These are phyloP conservation scores for Geotrichum europaeum DNA, from an alignment of 1,139 yeast species.

Conservation along the genomic window DNA sequence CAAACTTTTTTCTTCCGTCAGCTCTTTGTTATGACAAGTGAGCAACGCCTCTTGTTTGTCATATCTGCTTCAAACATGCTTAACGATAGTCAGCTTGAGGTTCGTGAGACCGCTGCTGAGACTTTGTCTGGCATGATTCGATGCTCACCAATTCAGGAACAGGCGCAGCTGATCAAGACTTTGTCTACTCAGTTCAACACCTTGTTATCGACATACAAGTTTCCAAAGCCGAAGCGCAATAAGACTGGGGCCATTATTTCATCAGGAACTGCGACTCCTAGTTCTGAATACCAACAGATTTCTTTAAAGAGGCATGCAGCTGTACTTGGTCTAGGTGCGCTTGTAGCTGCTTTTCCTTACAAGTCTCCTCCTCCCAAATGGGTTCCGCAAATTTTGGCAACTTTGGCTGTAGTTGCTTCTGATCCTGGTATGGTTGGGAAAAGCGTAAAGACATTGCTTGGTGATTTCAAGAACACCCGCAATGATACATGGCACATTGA, in stretches of 20 bases:
- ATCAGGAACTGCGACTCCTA: conserved; percentile 25
- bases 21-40: conserved; percentile 47
- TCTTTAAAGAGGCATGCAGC: conserved; percentile 68
- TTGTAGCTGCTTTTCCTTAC: conserved; percentile 87
- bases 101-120: conserved; percentile 68
- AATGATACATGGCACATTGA: conserved; percentile 98
- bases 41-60: conserved; percentile 49
- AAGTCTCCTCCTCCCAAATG: conserved; percentile 87
- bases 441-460: conserved; percentile 74
- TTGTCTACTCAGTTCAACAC: conserved; percentile 40
- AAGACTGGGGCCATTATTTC: conserved; percentile 18
- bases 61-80: conserved; percentile 49
- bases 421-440: conserved; percentile 75
- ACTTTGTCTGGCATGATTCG: conserved; percentile 80
- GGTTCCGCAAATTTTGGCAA: conserved; percentile 72
- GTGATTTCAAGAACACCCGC: conserved; percentile 84
- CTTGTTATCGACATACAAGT: conserved; percentile 32
- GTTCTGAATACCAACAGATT: conserved; percentile 28
- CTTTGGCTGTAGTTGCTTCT: conserved; percentile 63
- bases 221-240: conserved; percentile 16
- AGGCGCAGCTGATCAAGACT: conserved; percentile 36
- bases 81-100: conserved; percentile 62
- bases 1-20: conserved; percentile 74
- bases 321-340: conserved; percentile 81
- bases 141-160: conserved; percentile 59